Base-by-base conservation (phyloP, 202 grass and related monocot species). In the Sporobolus alterniflorus region DNA sequence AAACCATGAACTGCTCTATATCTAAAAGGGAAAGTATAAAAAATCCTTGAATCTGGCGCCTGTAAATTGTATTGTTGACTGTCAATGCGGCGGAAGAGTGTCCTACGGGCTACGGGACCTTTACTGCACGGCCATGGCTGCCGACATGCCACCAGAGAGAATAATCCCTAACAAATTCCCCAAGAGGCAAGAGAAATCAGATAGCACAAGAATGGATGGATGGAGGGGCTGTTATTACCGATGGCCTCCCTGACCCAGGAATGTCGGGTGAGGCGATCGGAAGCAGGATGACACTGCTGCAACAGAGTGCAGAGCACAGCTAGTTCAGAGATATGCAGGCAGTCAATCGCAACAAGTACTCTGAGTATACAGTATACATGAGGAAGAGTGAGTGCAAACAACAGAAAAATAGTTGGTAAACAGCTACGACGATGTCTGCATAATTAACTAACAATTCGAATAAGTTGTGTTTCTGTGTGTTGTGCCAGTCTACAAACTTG, bases 211-310 rank as follows among this genome's bases (percentile, higher is more conserved):
- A 9, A 21, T 6, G 15, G 6, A 22, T 1, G 54, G 3, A 12
- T 21, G 15, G 13, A 36, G 17, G 16, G 34, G 51, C 1, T 3
- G 0, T 15, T 4, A 2, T 66, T 71, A 96, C 93, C 90, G 30
- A 96, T 96, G 56, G 85, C 90, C 88, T 96, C 88, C 60, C 88
- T 71, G 43, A 96, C 86, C n/a, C n/a, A n/a, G n/a, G n/a, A n/a
- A n/a, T n/a, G n/a, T n/a, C n/a, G n/a, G n/a, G n/a, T n/a, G n/a
- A n/a, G n/a, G n/a, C n/a, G n/a, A n/a, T n/a, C n/a, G n/a, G n/a
- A n/a, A n/a, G n/a, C n/a, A n/a, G n/a, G n/a, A n/a, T n/a, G n/a
- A n/a, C n/a, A n/a, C n/a, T n/a, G n/a, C n/a, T n/a, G n/a, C n/a
- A n/a, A n/a, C n/a, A n/a, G n/a, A n/a, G n/a, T n/a, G n/a, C n/a